Percentiles rank a stretch among this genome's conserved stretches.
phyloP scores from a whole-genome alignment of 2,329 filamentous ascomycete species.

The Pseudocercospora macadamiae region DNA sequence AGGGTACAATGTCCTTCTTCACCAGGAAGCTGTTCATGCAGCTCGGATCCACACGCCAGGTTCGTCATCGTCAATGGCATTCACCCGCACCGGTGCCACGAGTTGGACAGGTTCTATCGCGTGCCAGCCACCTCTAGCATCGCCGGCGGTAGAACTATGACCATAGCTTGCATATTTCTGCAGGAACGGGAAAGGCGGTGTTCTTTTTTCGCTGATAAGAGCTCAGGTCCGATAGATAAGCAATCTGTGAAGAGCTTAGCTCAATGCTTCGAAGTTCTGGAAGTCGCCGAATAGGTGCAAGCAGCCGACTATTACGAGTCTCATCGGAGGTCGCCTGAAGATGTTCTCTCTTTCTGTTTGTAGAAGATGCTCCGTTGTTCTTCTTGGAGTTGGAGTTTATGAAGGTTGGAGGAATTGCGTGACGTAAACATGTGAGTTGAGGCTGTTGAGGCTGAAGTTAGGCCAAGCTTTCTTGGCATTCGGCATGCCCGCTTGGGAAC shows the following conservation, averaged over 20 bases:
- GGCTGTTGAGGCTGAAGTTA: no score
- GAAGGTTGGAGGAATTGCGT: no score
- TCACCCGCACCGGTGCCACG: background rate
- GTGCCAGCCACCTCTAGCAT: background rate
- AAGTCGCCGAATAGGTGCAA: background rate
- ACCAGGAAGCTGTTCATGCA: background rate
- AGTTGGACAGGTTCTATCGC: background rate
- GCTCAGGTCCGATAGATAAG: background rate
- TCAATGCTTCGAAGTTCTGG: background rate
- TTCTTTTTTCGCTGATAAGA: constrained; percentile 3
- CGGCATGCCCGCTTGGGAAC: no score
- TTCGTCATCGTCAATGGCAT: constrained; percentile 4
- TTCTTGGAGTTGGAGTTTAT: no score
- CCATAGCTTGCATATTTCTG: background rate
- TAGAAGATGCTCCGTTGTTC: no score
- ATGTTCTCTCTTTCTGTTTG: no score
- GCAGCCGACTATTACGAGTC: background rate
- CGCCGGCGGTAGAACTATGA: background rate
- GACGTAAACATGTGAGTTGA: no score
- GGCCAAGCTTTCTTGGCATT: no score
- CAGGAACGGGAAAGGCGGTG: background rate
- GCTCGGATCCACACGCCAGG: background rate
- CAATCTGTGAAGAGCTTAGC: background rate
- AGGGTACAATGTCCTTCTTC: background rate
- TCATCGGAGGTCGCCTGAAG: background rate